These are phyloP conservation scores for Wickerhamomyces rabaulensis DNA, from an alignment of 805 yeast species.

Conservation along the genomic window DNA sequence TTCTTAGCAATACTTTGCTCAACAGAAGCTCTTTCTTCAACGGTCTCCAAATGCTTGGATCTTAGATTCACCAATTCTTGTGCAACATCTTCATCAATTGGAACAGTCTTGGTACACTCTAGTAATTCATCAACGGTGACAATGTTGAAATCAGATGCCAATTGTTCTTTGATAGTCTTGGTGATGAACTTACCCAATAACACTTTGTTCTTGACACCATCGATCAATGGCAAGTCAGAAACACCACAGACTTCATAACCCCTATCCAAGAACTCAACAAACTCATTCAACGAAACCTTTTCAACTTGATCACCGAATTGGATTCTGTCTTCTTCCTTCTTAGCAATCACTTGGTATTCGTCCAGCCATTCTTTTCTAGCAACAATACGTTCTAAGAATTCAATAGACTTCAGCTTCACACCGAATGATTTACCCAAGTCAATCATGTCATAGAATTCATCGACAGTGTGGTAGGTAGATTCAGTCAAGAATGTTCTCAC, in stretches of 20 bases:
- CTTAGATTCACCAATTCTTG: conserved; percentile 12
- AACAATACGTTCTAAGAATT: conserved; percentile 33
- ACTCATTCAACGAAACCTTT: conserved; percentile 13
- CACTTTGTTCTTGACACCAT: conserved; percentile 6
- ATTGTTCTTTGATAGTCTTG: conserved; percentile 5
- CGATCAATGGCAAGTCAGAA: conserved; percentile 15
- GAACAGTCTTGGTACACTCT: conserved; percentile 14
- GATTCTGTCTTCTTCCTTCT: conserved; percentile 9
- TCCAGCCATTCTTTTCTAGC: conserved; percentile 36
- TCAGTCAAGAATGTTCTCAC: conserved; percentile 35
- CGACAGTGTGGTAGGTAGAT: conserved; percentile 22
- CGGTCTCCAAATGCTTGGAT: conserved; percentile 8
- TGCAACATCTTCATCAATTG: conserved; percentile 15
- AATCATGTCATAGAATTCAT: conserved; percentile 49
- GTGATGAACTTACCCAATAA: conserved; percentile 14
- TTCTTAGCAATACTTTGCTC: conserved; percentile 10
- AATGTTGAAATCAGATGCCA: conserved; percentile 1
- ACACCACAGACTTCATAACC: conserved; percentile 22
- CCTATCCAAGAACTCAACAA: conserved; percentile 18
- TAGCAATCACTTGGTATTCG: conserved; percentile 16
- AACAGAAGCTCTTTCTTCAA: conserved; percentile 7
- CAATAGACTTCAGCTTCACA: conserved; percentile 44
- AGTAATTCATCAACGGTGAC: conserved; percentile 10
- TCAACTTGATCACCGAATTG: not conserved
- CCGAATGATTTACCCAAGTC: conserved; percentile 58